Conservation (phyloP, 1,284 basidiomycete genomes). For the Puccinia brachypodii region DNA sequence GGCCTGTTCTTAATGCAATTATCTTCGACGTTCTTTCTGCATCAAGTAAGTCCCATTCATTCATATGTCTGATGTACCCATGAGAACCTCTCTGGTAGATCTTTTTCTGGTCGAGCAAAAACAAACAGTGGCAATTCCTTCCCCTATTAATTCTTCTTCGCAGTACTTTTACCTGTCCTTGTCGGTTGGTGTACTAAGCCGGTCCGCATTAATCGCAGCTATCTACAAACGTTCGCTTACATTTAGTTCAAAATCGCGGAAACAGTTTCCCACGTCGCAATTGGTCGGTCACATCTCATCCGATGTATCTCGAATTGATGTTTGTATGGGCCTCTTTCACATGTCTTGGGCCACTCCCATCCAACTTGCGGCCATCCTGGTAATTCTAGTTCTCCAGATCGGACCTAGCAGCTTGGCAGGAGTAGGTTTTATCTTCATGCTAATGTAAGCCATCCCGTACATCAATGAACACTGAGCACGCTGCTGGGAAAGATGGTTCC, state of each 20-base stretch:
- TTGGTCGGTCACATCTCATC: constrained; percentile 91
- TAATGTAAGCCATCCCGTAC: constrained; percentile 11
- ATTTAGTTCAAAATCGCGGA: constrained; percentile 77
- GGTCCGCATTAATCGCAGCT: constrained; percentile 82
- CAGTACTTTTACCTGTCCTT: constrained; percentile 67
- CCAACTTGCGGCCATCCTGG: constrained; percentile 15
- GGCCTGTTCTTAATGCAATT: constrained; percentile 20
- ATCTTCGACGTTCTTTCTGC: neutral
- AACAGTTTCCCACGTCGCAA: constrained; percentile 75
- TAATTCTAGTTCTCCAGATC: constrained; percentile 20
- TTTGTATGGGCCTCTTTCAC: constrained; percentile 56
- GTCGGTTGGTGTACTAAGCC: constrained; percentile 74
- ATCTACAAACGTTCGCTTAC: constrained; percentile 78
- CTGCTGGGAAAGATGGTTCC: constrained; percentile 67
- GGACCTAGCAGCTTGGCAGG: constrained; percentile 11
- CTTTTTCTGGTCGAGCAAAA: neutral
- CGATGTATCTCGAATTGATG: constrained; percentile 86
- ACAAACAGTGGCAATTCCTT: constrained; percentile 7
- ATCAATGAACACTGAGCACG: neutral
- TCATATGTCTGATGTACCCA: neutral
- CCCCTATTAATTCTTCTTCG: neutral
- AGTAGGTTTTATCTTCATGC: constrained; percentile 11
- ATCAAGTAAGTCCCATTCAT: constrained; percentile 8
- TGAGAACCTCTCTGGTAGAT: neutral
- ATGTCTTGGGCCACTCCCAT: constrained; percentile 20